Percentiles rank a stretch among this genome's conserved stretches.
Conservation (phyloP, 192 early-diverging fungal genomes). For the Entomortierella chlamydospora region DNA sequence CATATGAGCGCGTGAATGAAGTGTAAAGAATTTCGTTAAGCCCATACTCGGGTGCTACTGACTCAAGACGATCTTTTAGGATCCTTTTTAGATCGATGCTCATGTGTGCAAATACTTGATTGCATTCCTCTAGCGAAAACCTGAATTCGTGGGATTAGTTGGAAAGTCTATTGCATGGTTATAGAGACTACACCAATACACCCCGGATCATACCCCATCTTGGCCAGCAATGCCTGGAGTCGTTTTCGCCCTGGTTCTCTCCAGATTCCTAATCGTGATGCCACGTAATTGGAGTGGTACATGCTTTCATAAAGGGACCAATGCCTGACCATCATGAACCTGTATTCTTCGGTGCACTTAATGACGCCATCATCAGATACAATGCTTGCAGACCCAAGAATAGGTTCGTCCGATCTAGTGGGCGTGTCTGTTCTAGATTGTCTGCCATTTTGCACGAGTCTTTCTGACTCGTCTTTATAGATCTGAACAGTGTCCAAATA, state of each 20-base stretch:
- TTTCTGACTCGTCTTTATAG: conserved; percentile 78
- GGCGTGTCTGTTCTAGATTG: background rate
- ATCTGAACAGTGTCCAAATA: conserved; percentile 72
- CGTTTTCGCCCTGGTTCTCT: conserved; percentile 82
- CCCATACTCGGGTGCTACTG: conserved; percentile 83
- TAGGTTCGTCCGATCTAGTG: background rate
- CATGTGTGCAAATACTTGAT: conserved; percentile 80
- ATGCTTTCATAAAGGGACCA: conserved; percentile 93
- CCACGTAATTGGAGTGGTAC: conserved; percentile 90
- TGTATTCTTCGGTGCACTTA: conserved; percentile 79
- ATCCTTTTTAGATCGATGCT: conserved; percentile 81
- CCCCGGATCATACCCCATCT: conserved; percentile 77
- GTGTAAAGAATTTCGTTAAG: conserved; percentile 81
- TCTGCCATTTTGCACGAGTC: conserved; percentile 54
- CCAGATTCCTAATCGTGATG: conserved; percentile 90
- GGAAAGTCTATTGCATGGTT: background rate
- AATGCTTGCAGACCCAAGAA: conserved; percentile 1
- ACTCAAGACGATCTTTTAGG: conserved; percentile 71
- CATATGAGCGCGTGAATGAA: conserved; percentile 84
- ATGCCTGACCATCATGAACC: conserved; percentile 88
- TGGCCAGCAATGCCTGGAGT: conserved; percentile 86
- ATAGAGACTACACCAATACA: background rate
- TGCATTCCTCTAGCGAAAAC: conserved; percentile 83
- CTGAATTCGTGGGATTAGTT: conserved; percentile 52
- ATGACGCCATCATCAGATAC: conserved; percentile 67